Evolutionary conservation across 495 filamentous ascomycete species (phyloP), one percentile per base, ranked within the genome.

Genomic region (Eremomyces bilateralis): DNA sequence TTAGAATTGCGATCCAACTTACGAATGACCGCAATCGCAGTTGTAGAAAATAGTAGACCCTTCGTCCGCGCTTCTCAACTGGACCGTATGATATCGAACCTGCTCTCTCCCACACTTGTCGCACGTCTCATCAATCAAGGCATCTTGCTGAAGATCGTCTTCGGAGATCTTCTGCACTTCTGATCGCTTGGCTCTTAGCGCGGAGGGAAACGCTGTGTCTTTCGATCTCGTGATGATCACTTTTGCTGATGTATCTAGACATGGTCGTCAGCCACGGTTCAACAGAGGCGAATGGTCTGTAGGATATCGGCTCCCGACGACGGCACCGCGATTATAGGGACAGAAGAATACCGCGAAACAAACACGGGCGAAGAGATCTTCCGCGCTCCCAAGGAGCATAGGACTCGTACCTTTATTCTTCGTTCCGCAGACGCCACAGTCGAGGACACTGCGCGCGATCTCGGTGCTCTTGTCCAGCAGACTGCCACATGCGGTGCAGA

Each of bases 401-500:
- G n/a, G n/a, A n/a, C n/a, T 29, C 29, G 35, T 47, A 91, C 82
- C 82, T 71, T 67, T 75, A 42, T 84, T 88, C 35, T 73, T 62
- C 20, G 76, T 63, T 31, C 80, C 80, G 54, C 88, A 97, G 45
- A 83, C 72, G 44, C 75, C 72, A 60, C 85, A 97, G 41, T 62
- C 58, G 16, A 97, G 55, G 36, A 77, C 69, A 12, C 72, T 73
- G 47, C 80, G 74, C 36, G 67, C 60, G 41, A 70, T 67, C 25
- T 80, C 79, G 32, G 74, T 71, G 16, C 79, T 78, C 17, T 69
- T 65, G 17, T 88, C 80, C 30, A 97, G 66, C 2, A 94, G 65
- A 53, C 91, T 85, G 31, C 85, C 84, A 53, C 85, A 93, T 51
- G 83, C 80, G 13, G 71, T 81, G 58, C 88, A 94, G 58, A 97